Evolutionary conservation across 1,284 basidiomycete species (phyloP), one percentile per base, ranked within the genome.

Genomic region (Leccinum pachyderme): DNA sequence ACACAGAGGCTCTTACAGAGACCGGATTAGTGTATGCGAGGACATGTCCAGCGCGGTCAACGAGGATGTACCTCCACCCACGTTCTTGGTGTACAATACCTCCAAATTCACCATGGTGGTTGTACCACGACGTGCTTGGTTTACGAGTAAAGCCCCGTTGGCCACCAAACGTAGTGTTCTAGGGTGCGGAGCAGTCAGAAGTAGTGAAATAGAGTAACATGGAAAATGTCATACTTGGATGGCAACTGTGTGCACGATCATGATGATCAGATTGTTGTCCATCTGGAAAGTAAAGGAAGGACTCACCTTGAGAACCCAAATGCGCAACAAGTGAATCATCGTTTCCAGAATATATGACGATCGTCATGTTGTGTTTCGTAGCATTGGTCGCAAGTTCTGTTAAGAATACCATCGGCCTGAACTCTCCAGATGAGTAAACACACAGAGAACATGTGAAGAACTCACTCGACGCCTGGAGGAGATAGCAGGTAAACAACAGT

Each of bases 91-190:
- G 33, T 4, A 35, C 33, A n/a, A 35, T 35, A n/a, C 33, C 33
- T 35, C 13, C 33, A 35, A 35, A 35, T 13, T 35, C 33, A 15
- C 12, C 33, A n/a, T 13, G 2, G 12, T 35, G 13, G 33, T 35
- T n/a, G 33, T 35, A 35, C 33, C 33, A 35, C 33, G 33, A 13
- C 4, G 33, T 35, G 2, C n/a, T 13, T 35, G 33, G 33, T 35
- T 35, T 15, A n/a, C 33, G 33, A 5, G 33, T 15, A n/a, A 35
- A 35, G n/a, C 33, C 33, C 7, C n/a, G 33, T 12, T 5, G 5
- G 15, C 84, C 85, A 28, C 86, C 85, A 63, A 89, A 89, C 0
- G 86, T 87, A 4, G 83, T 87, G 61, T 89, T 89, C 82, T 87
- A 50, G 0, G n/a, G 6, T 7, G 41, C 15, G 18, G 25, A 51